Evolutionary conservation across 345 rosid species (phyloP).

Genomic region (Populus pruinosa): DNA sequence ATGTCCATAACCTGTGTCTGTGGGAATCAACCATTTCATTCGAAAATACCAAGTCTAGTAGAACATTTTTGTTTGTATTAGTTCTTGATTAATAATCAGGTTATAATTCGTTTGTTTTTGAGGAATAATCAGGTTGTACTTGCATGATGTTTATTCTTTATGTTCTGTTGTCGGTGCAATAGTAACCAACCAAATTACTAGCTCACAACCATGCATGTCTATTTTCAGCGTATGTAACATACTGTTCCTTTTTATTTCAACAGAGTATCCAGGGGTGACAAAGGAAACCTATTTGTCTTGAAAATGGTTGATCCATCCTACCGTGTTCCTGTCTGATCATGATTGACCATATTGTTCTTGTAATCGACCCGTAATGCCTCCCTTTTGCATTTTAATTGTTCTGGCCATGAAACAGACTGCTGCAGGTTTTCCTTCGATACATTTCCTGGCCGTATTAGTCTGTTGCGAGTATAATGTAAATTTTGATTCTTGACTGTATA

Average conservation of each 20-base stretch:
- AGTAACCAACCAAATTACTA: neutral
- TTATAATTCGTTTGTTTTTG: too few relatives aligned
- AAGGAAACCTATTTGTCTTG: constrained; percentile 82
- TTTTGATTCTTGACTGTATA: neutral
- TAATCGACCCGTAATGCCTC: too few relatives aligned
- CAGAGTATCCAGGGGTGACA: constrained; percentile 90
- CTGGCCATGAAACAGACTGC: neutral
- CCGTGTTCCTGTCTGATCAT: constrained; percentile 50
- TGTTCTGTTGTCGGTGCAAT: neutral
- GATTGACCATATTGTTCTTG: neutral
- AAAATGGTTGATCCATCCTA: constrained; percentile 90
- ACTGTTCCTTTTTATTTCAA: neutral
- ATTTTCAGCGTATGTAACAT: neutral
- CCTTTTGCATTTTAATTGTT: neutral
- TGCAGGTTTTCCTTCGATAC: neutral
- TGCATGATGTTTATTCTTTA: neutral
- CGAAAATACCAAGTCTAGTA: neutral
- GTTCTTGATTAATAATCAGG: neutral
- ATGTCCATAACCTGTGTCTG: neutral
- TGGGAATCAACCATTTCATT: neutral
- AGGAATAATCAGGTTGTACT: neutral
- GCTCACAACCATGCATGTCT: neutral
- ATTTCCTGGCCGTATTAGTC: neutral
- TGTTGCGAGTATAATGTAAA: neutral
- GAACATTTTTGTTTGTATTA: neutral